These are phyloP conservation scores for Luffa acutangula DNA, from an alignment of 306 rosid species.

Conservation along the genomic window DNA sequence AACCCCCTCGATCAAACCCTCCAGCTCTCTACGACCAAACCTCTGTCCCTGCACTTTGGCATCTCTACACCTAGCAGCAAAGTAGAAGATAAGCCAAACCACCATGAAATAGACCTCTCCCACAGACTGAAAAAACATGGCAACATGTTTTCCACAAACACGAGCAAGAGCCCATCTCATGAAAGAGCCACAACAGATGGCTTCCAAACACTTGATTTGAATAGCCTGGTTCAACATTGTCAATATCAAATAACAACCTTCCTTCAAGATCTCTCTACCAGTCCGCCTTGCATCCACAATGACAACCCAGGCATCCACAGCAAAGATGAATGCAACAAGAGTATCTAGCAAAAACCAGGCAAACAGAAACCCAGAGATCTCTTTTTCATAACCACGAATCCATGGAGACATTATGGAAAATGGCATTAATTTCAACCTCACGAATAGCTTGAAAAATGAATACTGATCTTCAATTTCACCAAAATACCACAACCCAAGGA, in stretches of 20 bases:
- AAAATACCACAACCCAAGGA: constrained; percentile 89
- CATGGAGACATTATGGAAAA: constrained; percentile 84
- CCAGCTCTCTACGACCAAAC: constrained; percentile 66
- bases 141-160: constrained; percentile 43
- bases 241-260: constrained; percentile 69
- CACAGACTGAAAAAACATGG: constrained; percentile 66
- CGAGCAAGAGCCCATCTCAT: constrained; percentile 50
- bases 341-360: constrained; percentile 72
- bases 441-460: constrained; percentile 86
- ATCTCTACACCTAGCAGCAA: constrained; percentile 57
- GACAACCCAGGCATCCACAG: constrained; percentile 95
- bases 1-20: constrained; percentile 54
- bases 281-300: constrained; percentile 77
- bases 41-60: constrained; percentile 55
- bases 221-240: constrained; percentile 69
- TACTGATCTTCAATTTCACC: constrained; percentile 94
- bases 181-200: constrained; percentile 56
- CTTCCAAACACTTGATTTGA: constrained; percentile 72
- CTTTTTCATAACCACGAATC: constrained; percentile 82
- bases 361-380: constrained; percentile 66
- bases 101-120: constrained; percentile 95
- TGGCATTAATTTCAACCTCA: constrained; percentile 92
- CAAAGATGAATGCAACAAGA: constrained; percentile 57
- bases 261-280: constrained; percentile 85
- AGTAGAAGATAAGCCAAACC: constrained; percentile 75